Evolutionary conservation across 2,329 filamentous ascomycete species (phyloP).

Genomic region (Triangularia setosa): DNA sequence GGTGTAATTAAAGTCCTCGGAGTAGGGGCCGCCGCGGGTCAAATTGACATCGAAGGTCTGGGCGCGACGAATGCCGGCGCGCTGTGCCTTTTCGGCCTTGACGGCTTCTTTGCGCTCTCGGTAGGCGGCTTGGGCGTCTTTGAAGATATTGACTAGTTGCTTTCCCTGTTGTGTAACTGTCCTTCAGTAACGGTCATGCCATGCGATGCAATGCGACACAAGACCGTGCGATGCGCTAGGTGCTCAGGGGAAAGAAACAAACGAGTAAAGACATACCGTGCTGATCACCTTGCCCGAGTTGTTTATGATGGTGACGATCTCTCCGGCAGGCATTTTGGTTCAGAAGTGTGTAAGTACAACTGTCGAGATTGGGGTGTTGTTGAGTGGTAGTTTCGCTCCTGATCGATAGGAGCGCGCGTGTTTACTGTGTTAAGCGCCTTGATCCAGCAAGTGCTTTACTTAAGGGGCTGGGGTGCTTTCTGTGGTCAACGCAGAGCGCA

Average conservation of each 20-base stretch:
- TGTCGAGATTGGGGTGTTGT: background rate
- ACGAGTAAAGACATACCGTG: conserved; percentile 57
- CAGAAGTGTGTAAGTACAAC: background rate
- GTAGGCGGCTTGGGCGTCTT: conserved; percentile 85
- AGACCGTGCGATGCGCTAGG: background rate
- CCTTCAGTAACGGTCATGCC: background rate
- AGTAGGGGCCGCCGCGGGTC: conserved; percentile 22
- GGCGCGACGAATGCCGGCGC: conserved; percentile 52
- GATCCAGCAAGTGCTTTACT: conserved; percentile 4
- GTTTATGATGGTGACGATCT: conserved; percentile 87
- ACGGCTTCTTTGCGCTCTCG: conserved; percentile 82
- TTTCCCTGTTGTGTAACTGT: conserved; percentile 60
- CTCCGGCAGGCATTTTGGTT: conserved; percentile 31
- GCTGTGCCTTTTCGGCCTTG: conserved; percentile 54
- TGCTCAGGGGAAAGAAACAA: background rate
- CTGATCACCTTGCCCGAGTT: conserved; percentile 86
- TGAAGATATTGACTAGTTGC: conserved; percentile 85
- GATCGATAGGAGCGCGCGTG: background rate
- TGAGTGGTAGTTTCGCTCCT: no score
- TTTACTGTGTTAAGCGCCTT: conserved; percentile 4
- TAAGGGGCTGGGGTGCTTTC: background rate
- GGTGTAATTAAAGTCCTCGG: conserved; percentile 30
- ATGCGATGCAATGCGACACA: background rate
- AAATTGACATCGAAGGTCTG: conserved; percentile 48
- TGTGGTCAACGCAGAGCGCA: background rate